A percentile compares a stretch with the other conserved stretches of the same genome.
Evolutionary conservation across 371 early-diverging fungal genomes (phyloP).

Genomic region (Mucor indicus): DNA sequence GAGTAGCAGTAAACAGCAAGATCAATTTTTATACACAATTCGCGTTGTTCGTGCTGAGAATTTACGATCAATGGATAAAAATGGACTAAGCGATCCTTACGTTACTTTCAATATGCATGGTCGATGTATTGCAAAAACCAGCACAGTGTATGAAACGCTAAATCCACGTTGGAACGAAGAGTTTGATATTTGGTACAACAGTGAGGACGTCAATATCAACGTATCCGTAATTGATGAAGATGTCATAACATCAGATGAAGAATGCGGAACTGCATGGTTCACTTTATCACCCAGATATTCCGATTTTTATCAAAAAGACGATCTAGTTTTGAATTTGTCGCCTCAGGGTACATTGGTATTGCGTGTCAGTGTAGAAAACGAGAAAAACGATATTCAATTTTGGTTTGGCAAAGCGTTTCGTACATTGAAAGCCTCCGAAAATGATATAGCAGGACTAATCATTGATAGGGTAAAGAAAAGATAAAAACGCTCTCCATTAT

Average conservation of each 20-base stretch:
- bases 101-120: slow-evolving; percentile 56
- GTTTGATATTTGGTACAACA: slow-evolving; percentile 59
- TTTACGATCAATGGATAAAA: slow-evolving; percentile 39
- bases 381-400: slow-evolving; percentile 84
- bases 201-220: slow-evolving; percentile 49
- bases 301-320: slow-evolving; percentile 60
- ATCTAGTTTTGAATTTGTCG: slow-evolving; percentile 73
- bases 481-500: neutral
- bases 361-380: slow-evolving; percentile 79
- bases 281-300: slow-evolving; percentile 50
- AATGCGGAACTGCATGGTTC: slow-evolving; percentile 62
- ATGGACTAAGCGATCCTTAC: slow-evolving; percentile 61
- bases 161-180: slow-evolving; percentile 88
- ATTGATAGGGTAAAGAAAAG: slow-evolving; percentile 49
- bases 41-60: slow-evolving; percentile 48
- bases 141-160: slow-evolving; percentile 57
- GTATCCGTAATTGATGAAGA: slow-evolving; percentile 69
- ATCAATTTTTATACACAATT: slow-evolving; percentile 29
- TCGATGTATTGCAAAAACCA: slow-evolving; percentile 48
- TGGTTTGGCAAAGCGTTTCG: slow-evolving; percentile 79
- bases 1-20: too few species aligned
- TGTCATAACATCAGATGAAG: slow-evolving; percentile 67
- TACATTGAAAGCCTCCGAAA: slow-evolving; percentile 57
- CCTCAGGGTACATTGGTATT: slow-evolving; percentile 78
- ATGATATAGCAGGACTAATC: slow-evolving; percentile 59